Conservation (phyloP, 306 rosid species). For the Vigna angularis region DNA sequence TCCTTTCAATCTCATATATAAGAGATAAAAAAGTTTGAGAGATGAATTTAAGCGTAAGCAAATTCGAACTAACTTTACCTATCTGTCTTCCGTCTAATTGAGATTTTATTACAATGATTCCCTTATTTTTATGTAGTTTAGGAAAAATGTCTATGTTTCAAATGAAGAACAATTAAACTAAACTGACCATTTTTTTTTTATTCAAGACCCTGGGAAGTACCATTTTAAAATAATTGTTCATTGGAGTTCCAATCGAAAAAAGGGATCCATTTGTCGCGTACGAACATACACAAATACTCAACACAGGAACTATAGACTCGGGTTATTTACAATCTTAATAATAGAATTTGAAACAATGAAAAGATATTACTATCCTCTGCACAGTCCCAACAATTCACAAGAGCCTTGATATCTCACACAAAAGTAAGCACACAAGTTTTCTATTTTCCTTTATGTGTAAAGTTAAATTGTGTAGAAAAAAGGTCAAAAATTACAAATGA, state of each 20-base stretch:
- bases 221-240: too few species aligned
- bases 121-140: too few species aligned
- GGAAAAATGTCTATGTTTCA: too few species aligned
- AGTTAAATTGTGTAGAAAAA: not conserved
- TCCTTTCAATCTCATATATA: not conserved
- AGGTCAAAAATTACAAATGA: not conserved
- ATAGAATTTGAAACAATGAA: not conserved
- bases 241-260: not conserved
- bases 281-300: not conserved
- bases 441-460: not conserved
- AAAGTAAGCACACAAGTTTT: not conserved
- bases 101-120: too few species aligned
- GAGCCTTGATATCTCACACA: not conserved
- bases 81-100: not conserved
- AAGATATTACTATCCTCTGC: constrained; percentile 20
- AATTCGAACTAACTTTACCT: not conserved
- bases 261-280: not conserved
- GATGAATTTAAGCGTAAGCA: not conserved
- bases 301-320: not conserved
- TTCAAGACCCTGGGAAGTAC: too few species aligned
- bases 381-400: constrained; percentile 10
- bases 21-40: not conserved
- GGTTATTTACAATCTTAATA: not conserved
- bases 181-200: too few species aligned
- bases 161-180: not conserved